Conservation (phyloP, 2,329 filamentous ascomycete species). For the Pestalotiopsis sp. region DNA sequence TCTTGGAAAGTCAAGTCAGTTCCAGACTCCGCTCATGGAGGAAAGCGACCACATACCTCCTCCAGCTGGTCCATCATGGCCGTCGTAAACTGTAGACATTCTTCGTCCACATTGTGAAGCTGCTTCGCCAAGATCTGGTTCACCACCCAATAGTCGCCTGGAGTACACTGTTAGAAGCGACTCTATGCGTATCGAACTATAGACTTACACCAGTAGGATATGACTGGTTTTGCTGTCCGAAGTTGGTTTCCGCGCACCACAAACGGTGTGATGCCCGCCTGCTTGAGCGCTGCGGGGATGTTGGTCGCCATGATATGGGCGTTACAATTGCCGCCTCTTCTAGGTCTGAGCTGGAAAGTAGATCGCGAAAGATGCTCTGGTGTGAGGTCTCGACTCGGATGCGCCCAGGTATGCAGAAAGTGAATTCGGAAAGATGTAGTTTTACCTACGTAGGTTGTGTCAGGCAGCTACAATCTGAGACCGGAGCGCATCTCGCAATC, state of each 20-base stretch:
- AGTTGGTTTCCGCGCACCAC: conserved; percentile 83
- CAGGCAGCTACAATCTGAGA: neutral
- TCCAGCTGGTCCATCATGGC: conserved; percentile 91
- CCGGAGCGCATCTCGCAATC: neutral
- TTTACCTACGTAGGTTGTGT: neutral
- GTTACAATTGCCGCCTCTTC: neutral
- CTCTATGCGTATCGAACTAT: neutral
- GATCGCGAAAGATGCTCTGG: neutral
- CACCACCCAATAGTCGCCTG: conserved; percentile 89
- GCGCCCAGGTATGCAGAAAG: neutral
- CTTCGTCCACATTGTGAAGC: conserved; percentile 77
- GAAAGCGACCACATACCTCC: conserved; percentile 49
- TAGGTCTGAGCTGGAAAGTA: neutral
- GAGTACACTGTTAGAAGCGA: conserved; percentile 20
- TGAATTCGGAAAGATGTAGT: neutral
- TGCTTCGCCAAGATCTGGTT: conserved; percentile 85
- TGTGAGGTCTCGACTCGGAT: neutral
- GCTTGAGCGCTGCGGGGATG: conserved; percentile 73
- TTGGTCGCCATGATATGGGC: conserved; percentile 65
- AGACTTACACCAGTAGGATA: conserved; percentile 90
- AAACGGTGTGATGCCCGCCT: conserved; percentile 83
- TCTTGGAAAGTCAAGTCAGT: conserved; percentile 41
- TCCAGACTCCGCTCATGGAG: neutral
- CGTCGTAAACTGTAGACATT: conserved; percentile 80
- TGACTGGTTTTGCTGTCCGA: conserved; percentile 80